A percentile compares a stretch with the other conserved stretches of the same genome.
phyloP scores from a whole-genome alignment of 768 basidiomycete species.

The Mrakia gelida region DNA sequence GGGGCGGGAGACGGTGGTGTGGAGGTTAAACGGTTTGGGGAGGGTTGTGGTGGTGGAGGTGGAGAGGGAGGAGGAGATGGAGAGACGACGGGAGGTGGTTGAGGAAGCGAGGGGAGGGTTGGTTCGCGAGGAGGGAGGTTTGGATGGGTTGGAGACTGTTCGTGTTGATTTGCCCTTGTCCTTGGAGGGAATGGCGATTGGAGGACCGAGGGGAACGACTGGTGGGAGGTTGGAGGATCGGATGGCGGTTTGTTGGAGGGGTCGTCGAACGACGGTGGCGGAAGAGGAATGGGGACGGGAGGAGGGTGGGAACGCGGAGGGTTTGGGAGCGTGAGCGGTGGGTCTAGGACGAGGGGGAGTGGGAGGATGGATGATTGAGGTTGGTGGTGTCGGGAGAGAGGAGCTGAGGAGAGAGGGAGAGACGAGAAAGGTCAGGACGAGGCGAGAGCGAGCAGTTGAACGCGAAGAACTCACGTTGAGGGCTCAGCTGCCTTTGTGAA shows the following conservation, averaged over 20 bases:
- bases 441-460: neutral
- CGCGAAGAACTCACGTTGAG: neutral
- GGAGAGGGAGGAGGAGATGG: neutral
- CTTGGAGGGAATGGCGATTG: neutral
- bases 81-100: neutral
- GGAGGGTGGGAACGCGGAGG: neutral
- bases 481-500: neutral
- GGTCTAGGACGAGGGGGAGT: neutral
- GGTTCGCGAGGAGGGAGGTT: neutral
- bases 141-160: neutral
- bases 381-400: neutral
- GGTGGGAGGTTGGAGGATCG: neutral
- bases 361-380: neutral
- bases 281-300: neutral
- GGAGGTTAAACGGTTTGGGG: constrained; percentile 5
- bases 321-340: neutral
- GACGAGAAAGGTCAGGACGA: neutral
- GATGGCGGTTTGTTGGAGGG: neutral
- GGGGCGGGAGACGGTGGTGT: neutral
- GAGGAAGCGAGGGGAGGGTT: neutral
- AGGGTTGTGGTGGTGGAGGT: neutral
- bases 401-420: neutral
- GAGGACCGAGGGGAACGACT: neutral
- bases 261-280: neutral
- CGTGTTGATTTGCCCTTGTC: too few relatives aligned